phyloP scores from a whole-genome alignment of 345 rosid species.

The Passiflora organensis region DNA sequence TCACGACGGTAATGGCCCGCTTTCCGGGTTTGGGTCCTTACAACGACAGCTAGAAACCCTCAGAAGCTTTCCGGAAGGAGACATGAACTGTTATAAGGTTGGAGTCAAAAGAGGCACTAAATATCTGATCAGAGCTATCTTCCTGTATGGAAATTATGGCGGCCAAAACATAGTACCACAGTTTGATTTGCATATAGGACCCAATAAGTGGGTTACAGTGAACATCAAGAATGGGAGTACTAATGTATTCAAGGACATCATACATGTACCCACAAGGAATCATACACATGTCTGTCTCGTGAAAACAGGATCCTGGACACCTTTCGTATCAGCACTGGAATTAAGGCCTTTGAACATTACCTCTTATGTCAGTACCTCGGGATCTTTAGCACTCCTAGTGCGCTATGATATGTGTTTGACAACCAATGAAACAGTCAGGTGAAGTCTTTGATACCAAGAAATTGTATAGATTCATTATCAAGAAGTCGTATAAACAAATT shows the following conservation, averaged over 20 bases:
- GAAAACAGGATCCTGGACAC: slow-evolving; percentile 36
- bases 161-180: not conserved
- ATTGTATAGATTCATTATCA: not conserved
- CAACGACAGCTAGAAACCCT: slow-evolving; percentile 1
- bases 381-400: slow-evolving; percentile 16
- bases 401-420: slow-evolving; percentile 17
- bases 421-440: slow-evolving; percentile 17
- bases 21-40: too few species aligned
- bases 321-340: slow-evolving; percentile 28
- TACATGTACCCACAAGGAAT: slow-evolving; percentile 18
- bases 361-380: slow-evolving; percentile 3
- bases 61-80: slow-evolving; percentile 20
- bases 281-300: slow-evolving; percentile 31
- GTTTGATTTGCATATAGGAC: slow-evolving; percentile 20
- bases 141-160: slow-evolving; percentile 18
- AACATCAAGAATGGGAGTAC: slow-evolving; percentile 7
- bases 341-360: slow-evolving; percentile 13
- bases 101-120: not conserved
- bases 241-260: slow-evolving; percentile 20
- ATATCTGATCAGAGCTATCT: slow-evolving; percentile 17
- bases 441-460: not conserved
- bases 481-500: too few species aligned
- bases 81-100: slow-evolving; percentile 19
- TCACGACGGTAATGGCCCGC: too few species aligned
- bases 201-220: slow-evolving; percentile 14